Evolutionary conservation across 2,329 filamentous ascomycete species (phyloP), one percentile per base, ranked within the genome.

Genomic region (Aureobasidium vineae): DNA sequence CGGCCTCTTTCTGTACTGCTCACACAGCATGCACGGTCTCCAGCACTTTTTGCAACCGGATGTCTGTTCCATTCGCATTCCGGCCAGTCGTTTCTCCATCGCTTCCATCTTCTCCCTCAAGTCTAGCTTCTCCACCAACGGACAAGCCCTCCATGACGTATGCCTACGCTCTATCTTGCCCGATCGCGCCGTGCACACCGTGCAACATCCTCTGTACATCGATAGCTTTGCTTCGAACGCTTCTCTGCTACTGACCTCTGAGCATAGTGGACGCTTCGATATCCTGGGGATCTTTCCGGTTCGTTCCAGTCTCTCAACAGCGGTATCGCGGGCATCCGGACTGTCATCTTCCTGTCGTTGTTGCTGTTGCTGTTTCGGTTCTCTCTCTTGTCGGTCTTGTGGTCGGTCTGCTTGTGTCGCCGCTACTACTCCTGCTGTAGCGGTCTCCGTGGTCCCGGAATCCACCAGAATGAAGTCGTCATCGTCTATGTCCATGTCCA

Each of bases 201-300:
- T 16, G 49, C 16, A 53, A 36, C 49, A 53, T 53, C 49, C 49
- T 36, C 49, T 49, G 16, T 49, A 49, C 13, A 49, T 49, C 23
- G 13, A 49, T 28, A 49, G 47, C 47, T 49, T 49, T 19, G 28
- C 49, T 53, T 33, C 15, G 15, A 53, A 53, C 7, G 49, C 49
- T 53, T 53, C 49, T 53, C 33, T 53, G 16, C 49, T 53, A 10
- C 49, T 53, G 8, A 53, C 26, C 49, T 53, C 49, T 53, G 11
- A n/a, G 7, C 28, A 53, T n/a, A 53, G n/a, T 7, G 28, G 49
- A 53, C 49, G 49, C 0, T 53, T 53, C 49, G 28, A 53, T 8
- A 53, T 15, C n/a, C 10, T 53, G 3, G 49, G 28, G n/a, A 53
- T 53, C 21, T 36, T 53, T 36, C 49, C 15, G 21, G 16, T 16